Evolutionary conservation across 2,329 filamentous ascomycete species (phyloP).

Genomic region (Amylocarpus encephaloides): DNA sequence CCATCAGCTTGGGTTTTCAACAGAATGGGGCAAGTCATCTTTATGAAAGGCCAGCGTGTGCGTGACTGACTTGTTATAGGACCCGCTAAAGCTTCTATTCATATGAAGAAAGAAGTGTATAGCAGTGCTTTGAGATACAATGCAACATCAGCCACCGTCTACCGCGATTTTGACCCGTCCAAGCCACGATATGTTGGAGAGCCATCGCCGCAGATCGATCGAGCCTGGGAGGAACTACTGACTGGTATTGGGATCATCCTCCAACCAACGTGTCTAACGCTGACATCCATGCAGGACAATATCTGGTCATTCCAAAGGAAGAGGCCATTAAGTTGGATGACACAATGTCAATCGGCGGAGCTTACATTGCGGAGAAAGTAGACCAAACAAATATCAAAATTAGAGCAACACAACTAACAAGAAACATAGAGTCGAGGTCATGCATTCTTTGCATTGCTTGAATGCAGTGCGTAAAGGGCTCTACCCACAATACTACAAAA

Average conservation of each 20-base stretch:
- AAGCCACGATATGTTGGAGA: conserved; percentile 15
- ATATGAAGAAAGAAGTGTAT: conserved; percentile 14
- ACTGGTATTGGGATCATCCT: conserved; percentile 5
- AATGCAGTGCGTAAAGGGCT: conserved; percentile 16
- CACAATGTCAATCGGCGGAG: conserved; percentile 2
- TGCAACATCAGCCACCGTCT: conserved; percentile 10
- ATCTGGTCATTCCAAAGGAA: conserved; percentile 13
- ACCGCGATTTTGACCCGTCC: conserved; percentile 12
- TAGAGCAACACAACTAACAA: neutral
- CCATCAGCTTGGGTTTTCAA: conserved; percentile 4
- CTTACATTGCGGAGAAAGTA: conserved; percentile 16
- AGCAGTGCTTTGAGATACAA: conserved; percentile 21
- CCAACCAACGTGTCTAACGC: neutral
- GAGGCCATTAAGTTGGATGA: conserved; percentile 13
- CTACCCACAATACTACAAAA: conserved; percentile 13
- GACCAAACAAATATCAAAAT: neutral
- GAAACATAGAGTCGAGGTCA: conserved; percentile 13
- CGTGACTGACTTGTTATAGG: neutral
- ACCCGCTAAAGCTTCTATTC: conserved; percentile 8
- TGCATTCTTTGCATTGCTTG: conserved; percentile 21
- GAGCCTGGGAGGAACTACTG: conserved; percentile 17
- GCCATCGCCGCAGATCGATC: conserved; percentile 17
- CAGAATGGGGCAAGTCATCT: conserved; percentile 8
- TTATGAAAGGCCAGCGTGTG: neutral
- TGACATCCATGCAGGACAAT: conserved; percentile 9